Base-by-base conservation (phyloP, 805 yeast species). In the Cyberlindnera xylosilytica region DNA sequence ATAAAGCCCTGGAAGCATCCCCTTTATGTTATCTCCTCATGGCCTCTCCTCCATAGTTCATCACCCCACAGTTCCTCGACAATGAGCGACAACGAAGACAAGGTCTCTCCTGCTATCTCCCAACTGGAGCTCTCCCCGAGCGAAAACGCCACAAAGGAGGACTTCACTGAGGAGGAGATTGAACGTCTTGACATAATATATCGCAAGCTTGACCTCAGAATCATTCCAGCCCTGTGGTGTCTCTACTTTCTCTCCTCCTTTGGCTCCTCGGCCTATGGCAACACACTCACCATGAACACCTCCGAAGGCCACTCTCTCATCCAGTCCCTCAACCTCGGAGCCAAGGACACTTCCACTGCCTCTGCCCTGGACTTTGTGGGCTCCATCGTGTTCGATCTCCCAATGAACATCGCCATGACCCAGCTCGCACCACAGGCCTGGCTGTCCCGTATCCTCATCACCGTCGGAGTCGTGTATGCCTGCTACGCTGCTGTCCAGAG, bases 321-420 rank as follows among this genome's bases (percentile, higher is more conserved):
- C 1, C 78, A 72, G 47, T 59, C 75, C 9, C 69, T 87, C 23
- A 51, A 66, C 1, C 67, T 85, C 44, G 68, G 73, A 1, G 17
- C 79, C 2, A 78, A 81, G 41, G 76, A 85, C 49, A 72, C 75
- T 1, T 77, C 90, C 3, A 76, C 83, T 2, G 95, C 95, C 3
- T 79, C 85, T 17, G 93, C 96, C 0, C 69, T 87, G 31, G 81
- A 83, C 67, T 86, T 78, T 54, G 95, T 87, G 16, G 96, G 90
- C 5, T 86, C 76, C 60, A 86, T 87, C 51, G 67, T 87, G 31
- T 87, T 87, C 57, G 96, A 87, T 62, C 80, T 87, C 27, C 96
- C 96, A 26, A 86, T 86, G 90, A 87, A 87, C 62, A 70, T 87
- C 52, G 65, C 78, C 38, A 86, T 87, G 95, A 87, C 95, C n/a